Percentiles rank a stretch among this genome's conserved stretches.
Conservation (phyloP, 305 asterid genomes). For the Plantago coronopus region DNA sequence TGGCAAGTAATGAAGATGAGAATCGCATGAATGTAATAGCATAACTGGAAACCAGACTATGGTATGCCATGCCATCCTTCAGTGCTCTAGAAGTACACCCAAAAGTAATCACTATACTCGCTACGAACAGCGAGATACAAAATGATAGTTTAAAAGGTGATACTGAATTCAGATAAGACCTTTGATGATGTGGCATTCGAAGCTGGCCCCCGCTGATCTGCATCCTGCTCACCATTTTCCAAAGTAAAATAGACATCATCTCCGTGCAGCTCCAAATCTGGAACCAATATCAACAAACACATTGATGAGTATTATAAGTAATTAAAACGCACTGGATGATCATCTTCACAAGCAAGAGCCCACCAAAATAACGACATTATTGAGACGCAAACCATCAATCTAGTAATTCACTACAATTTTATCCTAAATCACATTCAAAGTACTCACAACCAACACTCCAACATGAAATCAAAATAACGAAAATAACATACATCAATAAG, state of each 20-base stretch:
- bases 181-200: conserved; percentile 41
- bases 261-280: conserved; percentile 92
- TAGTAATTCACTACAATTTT: no score
- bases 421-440: no score
- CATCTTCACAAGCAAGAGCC: no score
- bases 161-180: conserved; percentile 46
- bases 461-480: no score
- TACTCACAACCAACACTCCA: no score
- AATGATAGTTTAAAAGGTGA: background rate
- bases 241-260: conserved; percentile 91
- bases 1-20: conserved; percentile 10
- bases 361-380: no score
- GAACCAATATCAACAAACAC: conserved; percentile 15
- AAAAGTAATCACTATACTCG: background rate
- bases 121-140: background rate
- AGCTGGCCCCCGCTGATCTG: conserved; percentile 41
- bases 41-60: background rate
- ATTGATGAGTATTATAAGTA: background rate
- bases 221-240: conserved; percentile 61
- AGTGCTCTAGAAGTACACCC: background rate
- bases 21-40: conserved; percentile 9
- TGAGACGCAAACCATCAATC: no score
- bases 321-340: background rate
- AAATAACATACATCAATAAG: background rate
- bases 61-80: background rate